Evolutionary conservation across 768 basidiomycete species (phyloP).

Genomic region (Tremella yokohamensis): DNA sequence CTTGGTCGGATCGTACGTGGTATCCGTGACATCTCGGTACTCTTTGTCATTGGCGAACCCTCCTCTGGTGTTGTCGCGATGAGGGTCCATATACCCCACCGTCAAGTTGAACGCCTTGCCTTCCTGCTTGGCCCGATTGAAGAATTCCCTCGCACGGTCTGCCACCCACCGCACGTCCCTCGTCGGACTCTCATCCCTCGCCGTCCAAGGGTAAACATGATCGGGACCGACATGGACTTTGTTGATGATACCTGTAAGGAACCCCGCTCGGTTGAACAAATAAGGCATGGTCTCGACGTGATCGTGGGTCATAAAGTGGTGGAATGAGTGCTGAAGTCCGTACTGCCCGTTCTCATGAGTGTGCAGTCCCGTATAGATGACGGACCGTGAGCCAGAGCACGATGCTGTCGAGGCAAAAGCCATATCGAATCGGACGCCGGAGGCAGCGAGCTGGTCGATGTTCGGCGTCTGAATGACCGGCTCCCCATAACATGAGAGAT

Average conservation of each 20-base stretch:
- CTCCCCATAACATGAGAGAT: conserved; percentile 16
- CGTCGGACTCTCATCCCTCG: conserved; percentile 13
- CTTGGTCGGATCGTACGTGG: conserved; percentile 3
- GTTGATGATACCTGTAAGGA: conserved; percentile 23
- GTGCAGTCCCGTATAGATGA: conserved; percentile 30
- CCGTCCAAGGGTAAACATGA: conserved; percentile 21
- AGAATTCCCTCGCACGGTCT: conserved; percentile 22
- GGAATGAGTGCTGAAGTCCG: conserved; percentile 11
- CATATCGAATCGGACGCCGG: conserved; percentile 18
- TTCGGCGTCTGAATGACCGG: conserved; percentile 12
- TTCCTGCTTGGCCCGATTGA: conserved; percentile 13
- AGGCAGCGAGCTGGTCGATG: conserved; percentile 20
- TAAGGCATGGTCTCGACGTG: conserved; percentile 20
- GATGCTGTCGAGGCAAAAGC: conserved; percentile 27
- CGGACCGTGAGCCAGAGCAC: conserved; percentile 22
- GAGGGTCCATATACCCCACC: conserved; percentile 25
- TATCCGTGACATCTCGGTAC: conserved; percentile 3
- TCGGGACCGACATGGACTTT: conserved; percentile 27
- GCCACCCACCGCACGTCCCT: conserved; percentile 19
- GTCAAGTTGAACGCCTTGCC: conserved; percentile 23
- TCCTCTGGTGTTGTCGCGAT: conserved; percentile 23
- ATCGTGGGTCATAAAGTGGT: conserved; percentile 22
- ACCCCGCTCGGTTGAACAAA: conserved; percentile 21
- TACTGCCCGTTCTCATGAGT: conserved; percentile 34
- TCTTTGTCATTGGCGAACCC: conserved; percentile 18